Evolutionary conservation across 139 green algal genomes (phyloP), one percentile per base, ranked within the genome.

Genomic region (Chlorella sp.): DNA sequence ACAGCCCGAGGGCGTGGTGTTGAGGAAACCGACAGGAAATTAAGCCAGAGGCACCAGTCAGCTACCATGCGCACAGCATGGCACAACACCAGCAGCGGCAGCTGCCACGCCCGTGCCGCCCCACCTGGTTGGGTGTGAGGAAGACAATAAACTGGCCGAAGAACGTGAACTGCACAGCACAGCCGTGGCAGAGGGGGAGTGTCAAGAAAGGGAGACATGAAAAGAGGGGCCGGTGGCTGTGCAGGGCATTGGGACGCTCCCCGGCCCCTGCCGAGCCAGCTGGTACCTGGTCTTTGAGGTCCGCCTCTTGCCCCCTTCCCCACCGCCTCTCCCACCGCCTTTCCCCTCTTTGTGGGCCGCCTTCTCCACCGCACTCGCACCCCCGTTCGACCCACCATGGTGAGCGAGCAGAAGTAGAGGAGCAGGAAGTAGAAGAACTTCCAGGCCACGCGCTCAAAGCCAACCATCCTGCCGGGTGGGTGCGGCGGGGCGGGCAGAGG

Each of bases 401-500:
- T 66, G n/a, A 90, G 76, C 57, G 57, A 66, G 37, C 90, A 42
- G 39, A 81, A 69, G 68, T 88, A 93, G n/a, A 88, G 26, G 40
- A 93, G 53, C 12, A 93, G 36, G 68, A 89, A 92, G 36, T 86
- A 91, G 81, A 93, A 89, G 57, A 91, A 91, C 60, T 91, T 89
- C 89, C 86, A 91, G 22, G 69, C 68, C 0, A 92, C 24, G 19
- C 34, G 36, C 48, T 95, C 64, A 80, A 92, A 94, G 42, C 92
- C 90, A 18, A 94, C 91, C 82, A 95, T 92, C 79, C 85, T 93
- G 66, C 86, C n/a, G n/a, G n/a, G n/a, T n/a, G n/a, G 89, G 48
- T 86, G 60, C 36, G 34, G 34, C 89, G 75, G 68, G 80, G 89
- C 80, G 86, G 76, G 64, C 88, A 37, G 37, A 48, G 26, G 39